Evolutionary conservation across 108 stramenopile species (phyloP), one percentile per base, ranked within the genome.

Genomic region (Nannochloropsis granulata): DNA sequence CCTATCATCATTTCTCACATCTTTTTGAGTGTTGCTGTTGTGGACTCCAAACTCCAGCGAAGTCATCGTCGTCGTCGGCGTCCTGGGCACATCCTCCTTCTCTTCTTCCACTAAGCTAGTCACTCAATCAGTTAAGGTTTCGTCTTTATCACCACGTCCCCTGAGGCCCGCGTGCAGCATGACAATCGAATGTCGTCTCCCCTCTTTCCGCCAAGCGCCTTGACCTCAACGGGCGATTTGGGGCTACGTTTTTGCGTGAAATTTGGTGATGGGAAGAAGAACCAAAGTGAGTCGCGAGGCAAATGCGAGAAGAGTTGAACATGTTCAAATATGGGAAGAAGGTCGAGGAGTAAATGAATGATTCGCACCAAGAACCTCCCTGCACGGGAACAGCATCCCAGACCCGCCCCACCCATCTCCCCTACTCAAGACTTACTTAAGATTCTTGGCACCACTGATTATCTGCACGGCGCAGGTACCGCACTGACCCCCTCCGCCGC

Each of bases 391-490:
- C 2, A 34, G 34, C 34, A 34, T 34, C 5, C 34, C 34, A 34
- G 34, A 34, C 34, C 34, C 34, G 34, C 34, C 34, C 34, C 34
- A 3, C 1, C 34, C 34, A 34, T 34, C 34, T 34, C 5, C 34
- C 2, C 56, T 71, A 71, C 56, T n/a, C n/a, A 71, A n/a, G 21
- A 71, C 56, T 16, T 71, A 71, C 56, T 71, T 71, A 16, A 71
- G n/a, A 71, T 71, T 71, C 56, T 71, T 71, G 56, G 56, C 56
- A n/a, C 56, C 56, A 16, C n/a, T 71, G 16, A 71, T 71, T 9
- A 88, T 83, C 23, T 88, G 43, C 12, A 88, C 84, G 81, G 87
- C 83, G 84, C 87, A 88, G 19, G 87, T 88, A 14, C 87, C 87
- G 43, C 87, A 88, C 24, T 79, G 80, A 26, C 87, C 87, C 8